Base-by-base conservation (phyloP, 78 protist genomes). In the slime mould (Dictyostelium discoideum) region DNA sequence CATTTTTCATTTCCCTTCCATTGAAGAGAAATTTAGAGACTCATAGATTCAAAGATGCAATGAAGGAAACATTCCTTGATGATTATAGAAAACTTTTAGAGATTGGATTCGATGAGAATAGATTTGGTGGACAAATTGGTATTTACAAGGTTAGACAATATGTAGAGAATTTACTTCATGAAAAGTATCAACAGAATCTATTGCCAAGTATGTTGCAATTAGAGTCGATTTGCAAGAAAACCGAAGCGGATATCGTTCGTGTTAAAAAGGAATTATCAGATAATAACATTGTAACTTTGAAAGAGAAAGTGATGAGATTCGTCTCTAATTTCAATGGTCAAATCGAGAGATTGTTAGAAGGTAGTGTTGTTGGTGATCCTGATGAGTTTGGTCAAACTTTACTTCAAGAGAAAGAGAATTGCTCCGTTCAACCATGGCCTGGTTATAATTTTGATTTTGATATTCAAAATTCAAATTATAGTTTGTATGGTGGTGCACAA, bases 401-500 rank as follows among this genome's bases (percentile, higher is more conserved):
- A 13, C 54, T 32, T 24, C 88, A 86, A 29, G 98, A 96, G 44
- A 63, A 39, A 18, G 85, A 90, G 26, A 24, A 60, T 32, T 87
- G 93, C 44, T 48, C 85, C 9, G 93, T 85, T 40, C 72, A 86
- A 26, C 79, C 81, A 57, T 97, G 98, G 98, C 97, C 97, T 0
- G 72, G 29, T 16, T 96, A 86, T 40, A 92, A 92, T 39, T 76
- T 94, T 16, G 94, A 65, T 39, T 93, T 86, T 14, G 92, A 93
- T 32, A 93, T 97, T 29, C 93, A 92, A 63, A 97, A 97, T 54
- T 16, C 94, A 24, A 40, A 24, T 14, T 78, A 83, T n/a, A 77
- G 26, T 40, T 74, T 97, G 6, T 97, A 97, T 42, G 98, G 98
- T 46, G 98, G 98, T 40, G 94, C 97, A 20, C 98, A 97, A 40